Conservation (phyloP, 495 filamentous ascomycete genomes). For the Penicillium psychrofluorescens region DNA sequence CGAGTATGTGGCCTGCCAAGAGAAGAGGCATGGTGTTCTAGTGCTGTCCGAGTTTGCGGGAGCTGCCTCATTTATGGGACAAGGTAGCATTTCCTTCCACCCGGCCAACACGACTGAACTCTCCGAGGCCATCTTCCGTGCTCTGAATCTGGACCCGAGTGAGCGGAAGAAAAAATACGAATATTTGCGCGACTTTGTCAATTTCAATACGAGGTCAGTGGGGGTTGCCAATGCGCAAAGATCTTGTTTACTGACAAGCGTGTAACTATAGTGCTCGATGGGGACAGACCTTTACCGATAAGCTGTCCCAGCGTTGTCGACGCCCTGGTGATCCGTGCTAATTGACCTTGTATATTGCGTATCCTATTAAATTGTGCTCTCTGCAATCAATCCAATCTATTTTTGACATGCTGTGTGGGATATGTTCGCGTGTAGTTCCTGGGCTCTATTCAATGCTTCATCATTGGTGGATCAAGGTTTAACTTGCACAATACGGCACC, state of each 20-base stretch:
- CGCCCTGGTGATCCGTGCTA: conserved; percentile 3
- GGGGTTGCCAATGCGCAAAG: not conserved
- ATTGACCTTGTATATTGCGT: not conserved
- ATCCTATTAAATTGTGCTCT: too few relatives aligned
- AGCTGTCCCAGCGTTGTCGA: conserved; percentile 14
- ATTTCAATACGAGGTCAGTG: conserved; percentile 70
- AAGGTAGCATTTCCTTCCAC: conserved; percentile 72
- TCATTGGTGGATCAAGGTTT: too few relatives aligned
- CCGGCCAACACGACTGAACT: conserved; percentile 88
- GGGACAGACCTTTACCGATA: conserved; percentile 29
- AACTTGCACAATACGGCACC: too few relatives aligned
- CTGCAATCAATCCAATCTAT: too few relatives aligned
- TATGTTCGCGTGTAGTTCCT: too few relatives aligned
- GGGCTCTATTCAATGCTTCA: too few relatives aligned
- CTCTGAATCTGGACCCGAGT: conserved; percentile 14
- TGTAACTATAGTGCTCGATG: conserved; percentile 25
- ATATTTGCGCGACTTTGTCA: conserved; percentile 76
- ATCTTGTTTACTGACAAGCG: conserved; percentile 1
- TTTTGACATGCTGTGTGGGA: too few relatives aligned
- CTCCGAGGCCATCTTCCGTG: conserved; percentile 73
- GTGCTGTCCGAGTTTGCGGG: conserved; percentile 84
- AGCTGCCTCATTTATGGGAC: conserved; percentile 72
- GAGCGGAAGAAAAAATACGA: conserved; percentile 45
- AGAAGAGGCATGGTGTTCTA: conserved; percentile 73
- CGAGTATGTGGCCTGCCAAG: conserved; percentile 82